Conservation (phyloP, 2,329 filamentous ascomycete species). For the Diaporthe vexans region DNA sequence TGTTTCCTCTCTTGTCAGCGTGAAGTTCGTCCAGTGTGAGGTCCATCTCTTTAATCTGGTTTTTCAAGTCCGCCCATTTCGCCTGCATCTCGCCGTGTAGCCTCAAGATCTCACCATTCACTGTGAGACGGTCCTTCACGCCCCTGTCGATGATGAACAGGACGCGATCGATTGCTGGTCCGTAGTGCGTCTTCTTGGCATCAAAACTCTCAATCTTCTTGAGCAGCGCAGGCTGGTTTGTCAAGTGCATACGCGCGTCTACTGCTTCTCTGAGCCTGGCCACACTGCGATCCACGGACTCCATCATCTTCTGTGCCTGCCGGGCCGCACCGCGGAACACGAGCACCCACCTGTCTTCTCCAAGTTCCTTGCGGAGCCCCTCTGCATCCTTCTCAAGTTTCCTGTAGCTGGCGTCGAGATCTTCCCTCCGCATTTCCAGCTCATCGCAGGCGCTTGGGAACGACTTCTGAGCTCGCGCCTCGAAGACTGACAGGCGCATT, state of each 20-base stretch:
- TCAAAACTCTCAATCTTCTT: conserved; percentile 96
- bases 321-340: conserved; percentile 94
- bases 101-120: conserved; percentile 94
- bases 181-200: conserved; percentile 94
- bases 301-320: conserved; percentile 96
- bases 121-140: conserved; percentile 93
- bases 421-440: conserved; percentile 79
- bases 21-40: conserved; percentile 80
- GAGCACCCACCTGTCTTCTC: conserved; percentile 95
- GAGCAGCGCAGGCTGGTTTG: conserved; percentile 76
- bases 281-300: conserved; percentile 91
- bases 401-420: conserved; percentile 87
- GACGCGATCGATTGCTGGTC: conserved; percentile 91
- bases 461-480: conserved; percentile 79
- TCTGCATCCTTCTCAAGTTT: conserved; percentile 93
- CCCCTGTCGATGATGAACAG: conserved; percentile 94
- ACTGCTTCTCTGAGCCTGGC: conserved; percentile 84
- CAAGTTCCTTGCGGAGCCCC: conserved; percentile 87
- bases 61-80: conserved; percentile 83
- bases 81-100: conserved; percentile 87
- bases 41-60: conserved; percentile 84
- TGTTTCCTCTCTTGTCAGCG: conserved; percentile 73
- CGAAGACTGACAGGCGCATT: conserved; percentile 92
- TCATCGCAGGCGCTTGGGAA: conserved; percentile 95
- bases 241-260: conserved; percentile 80